Evolutionary conservation across 768 basidiomycete genomes (phyloP), one percentile per base, ranked within the genome.

Genomic region (Podaxis mareebaensis): DNA sequence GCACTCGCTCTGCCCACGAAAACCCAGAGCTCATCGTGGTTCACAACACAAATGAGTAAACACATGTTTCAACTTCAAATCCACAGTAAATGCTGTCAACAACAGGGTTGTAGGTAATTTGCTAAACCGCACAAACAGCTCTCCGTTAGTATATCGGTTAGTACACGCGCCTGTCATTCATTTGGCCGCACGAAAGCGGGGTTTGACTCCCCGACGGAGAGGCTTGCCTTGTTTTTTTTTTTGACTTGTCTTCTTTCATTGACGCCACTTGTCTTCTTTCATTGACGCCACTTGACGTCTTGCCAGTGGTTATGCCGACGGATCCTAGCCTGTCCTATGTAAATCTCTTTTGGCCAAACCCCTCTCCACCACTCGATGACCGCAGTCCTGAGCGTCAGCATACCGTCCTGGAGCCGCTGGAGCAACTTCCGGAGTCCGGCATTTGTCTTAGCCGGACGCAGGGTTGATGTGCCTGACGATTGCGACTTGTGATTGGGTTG

Each of bases 1-100:
- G 81, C 59, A 88, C 55, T 49, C 76, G 81, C 68, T 91, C 90
- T 10, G 82, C 78, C 83, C 86, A 90, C 20, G 89, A 89, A 64
- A 79, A 79, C 8, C 70, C 62, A 40, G 68, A 62, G n/a, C 72
- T 70, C 77, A 78, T 78, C 38, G 64, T 66, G 26, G 64, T 62
- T 39, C 20, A 26, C 26, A 24, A 24, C 49, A 39, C 6, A 53
- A 40, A 33, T 12, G 6, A 2, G n/a, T 12, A 46, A 55, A 36
- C 61, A 62, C 30, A 54, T 62, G 61, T 40, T 46, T 53, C 40
- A 6, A 33, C n/a, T 7, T 42, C 11, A 28, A n/a, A 28, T 3
- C 10, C 13, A 44, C 49, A 13, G 20, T 48, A 17, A n/a, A 44
- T 3, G 3, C 42, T 44, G 8, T 20, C 0, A 46, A 46, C n/a